These are phyloP conservation scores for Cercospora sesami DNA, from an alignment of 2,329 filamentous ascomycete genomes.

Conservation along the genomic window DNA sequence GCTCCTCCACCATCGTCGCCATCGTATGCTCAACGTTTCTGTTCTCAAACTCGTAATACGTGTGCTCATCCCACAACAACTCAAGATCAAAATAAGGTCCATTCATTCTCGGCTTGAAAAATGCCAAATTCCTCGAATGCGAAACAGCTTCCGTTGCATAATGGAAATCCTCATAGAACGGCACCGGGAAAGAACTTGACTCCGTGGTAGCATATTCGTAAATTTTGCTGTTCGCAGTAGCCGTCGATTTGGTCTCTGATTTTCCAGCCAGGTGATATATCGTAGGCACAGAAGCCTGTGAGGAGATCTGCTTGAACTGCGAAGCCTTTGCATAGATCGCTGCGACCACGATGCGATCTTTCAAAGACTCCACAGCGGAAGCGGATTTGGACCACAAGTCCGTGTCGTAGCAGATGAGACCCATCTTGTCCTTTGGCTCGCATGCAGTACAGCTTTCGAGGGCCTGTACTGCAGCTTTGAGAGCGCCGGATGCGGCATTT, in stretches of 20 bases:
- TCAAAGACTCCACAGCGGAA: constrained; percentile 29
- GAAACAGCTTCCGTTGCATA: constrained; percentile 59
- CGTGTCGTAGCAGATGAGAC: constrained; percentile 36
- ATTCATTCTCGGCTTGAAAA: constrained; percentile 62
- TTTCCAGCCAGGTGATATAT: constrained; percentile 33
- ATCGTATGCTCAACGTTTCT: constrained; percentile 71
- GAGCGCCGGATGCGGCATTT: constrained; percentile 21
- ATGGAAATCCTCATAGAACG: constrained; percentile 54
- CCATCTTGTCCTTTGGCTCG: constrained; percentile 44
- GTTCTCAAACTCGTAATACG: constrained; percentile 67
- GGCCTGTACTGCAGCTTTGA: constrained; percentile 28
- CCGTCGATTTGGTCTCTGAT: constrained; percentile 23
- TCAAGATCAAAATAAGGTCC: constrained; percentile 75
- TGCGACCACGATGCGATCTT: constrained; percentile 36
- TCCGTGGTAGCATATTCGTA: constrained; percentile 51
- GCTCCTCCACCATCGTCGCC: constrained; percentile 77
- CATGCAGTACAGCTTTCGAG: constrained; percentile 35
- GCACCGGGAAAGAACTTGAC: constrained; percentile 50
- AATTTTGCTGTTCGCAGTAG: constrained; percentile 26
- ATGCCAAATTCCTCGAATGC: constrained; percentile 65
- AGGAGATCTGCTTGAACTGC: constrained; percentile 21
- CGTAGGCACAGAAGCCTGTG: constrained; percentile 27
- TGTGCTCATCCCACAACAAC: constrained; percentile 77
- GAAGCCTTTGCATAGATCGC: constrained; percentile 38
- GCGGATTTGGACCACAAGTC: constrained; percentile 28